Conservation (phyloP, 495 filamentous ascomycete genomes). For the Hyaloscypha hepaticicola region DNA sequence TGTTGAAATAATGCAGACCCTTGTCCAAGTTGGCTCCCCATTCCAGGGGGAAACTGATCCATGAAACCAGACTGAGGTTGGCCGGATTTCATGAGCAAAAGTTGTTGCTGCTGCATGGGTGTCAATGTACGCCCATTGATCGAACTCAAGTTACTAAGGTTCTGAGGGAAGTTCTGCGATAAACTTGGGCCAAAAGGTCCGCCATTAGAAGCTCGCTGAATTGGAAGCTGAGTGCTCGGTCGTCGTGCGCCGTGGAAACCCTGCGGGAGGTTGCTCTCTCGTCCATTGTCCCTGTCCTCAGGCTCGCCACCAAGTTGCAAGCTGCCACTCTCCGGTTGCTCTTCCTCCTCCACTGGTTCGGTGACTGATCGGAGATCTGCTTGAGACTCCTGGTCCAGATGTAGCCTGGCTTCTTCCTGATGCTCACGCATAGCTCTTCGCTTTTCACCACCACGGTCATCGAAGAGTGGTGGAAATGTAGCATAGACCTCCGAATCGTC, state of each 20-base stretch:
- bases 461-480: conserved; percentile 68
- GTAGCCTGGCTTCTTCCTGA: conserved; percentile 63
- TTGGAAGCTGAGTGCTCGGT: conserved; percentile 68
- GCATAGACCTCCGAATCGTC: not conserved
- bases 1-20: conserved; percentile 59
- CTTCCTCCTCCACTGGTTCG: conserved; percentile 44
- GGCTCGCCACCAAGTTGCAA: conserved; percentile 88
- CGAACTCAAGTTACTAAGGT: conserved; percentile 43
- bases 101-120: conserved; percentile 75
- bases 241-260: conserved; percentile 43
- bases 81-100: conserved; percentile 63
- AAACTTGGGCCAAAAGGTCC: conserved; percentile 51
- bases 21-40: conserved; percentile 35
- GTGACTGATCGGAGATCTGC: conserved; percentile 45
- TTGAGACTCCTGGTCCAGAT: conserved; percentile 54
- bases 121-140: conserved; percentile 71
- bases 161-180: conserved; percentile 51
- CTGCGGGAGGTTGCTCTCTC: conserved; percentile 49
- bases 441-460: conserved; percentile 72
- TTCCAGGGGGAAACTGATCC: conserved; percentile 55
- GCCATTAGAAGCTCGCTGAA: conserved; percentile 59
- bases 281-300: conserved; percentile 63
- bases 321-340: conserved; percentile 76
- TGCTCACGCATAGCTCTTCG: conserved; percentile 70
- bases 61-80: conserved; percentile 58